Base-by-base conservation (phyloP, 257 asterid species). In the Salvia hispanica region DNA sequence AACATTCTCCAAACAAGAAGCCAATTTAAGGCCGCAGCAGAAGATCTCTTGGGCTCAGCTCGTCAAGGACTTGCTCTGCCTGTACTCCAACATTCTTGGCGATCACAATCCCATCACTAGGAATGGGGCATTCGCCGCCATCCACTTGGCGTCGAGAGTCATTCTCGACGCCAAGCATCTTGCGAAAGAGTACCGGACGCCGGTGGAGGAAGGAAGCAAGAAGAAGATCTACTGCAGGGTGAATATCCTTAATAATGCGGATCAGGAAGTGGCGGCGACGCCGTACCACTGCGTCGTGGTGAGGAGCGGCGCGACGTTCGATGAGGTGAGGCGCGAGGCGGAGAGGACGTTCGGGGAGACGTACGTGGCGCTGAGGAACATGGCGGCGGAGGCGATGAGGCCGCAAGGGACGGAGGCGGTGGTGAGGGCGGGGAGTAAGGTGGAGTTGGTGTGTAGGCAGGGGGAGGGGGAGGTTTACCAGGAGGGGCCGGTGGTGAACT, bases 91-190 rank as follows among this genome's bases (percentile, higher is more conserved):
- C 65, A 67, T 88, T 15, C 61, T 86, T 6, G 69, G 58, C 46
- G 83, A 85, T 28, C 81, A 82, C 10, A 75, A 71, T 5, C 10
- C 21, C 34, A 52, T 52, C 13, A 42, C 65, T 1, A 71, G 58
- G 5, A 52, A 33, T 3, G 84, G 78, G 7, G 73, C 65, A 0
- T 15, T 81, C 7, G 75, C 79, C 18, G 70, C 82, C 10, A 78
- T 88, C 11, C 73, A 79, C 0, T 14, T 83, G 55, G 91, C 97
- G 31, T 81, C 97, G 9, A 82, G 95, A 73, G 79, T 88, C 37
- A 87, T 94, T 44, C 81, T 94, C 28, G 96, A 91, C 77, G 66
- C 90, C 2, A 88, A 91, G 64, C 76, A 80, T 70, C 70, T 88
- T 10, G 67, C 80, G 45, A 94, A 88, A 55, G 88, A 91, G 13